A percentile compares a stretch with the other conserved stretches of the same genome.
Conservation (phyloP, 2,329 filamentous ascomycete genomes). For the Onygenales sp. region DNA sequence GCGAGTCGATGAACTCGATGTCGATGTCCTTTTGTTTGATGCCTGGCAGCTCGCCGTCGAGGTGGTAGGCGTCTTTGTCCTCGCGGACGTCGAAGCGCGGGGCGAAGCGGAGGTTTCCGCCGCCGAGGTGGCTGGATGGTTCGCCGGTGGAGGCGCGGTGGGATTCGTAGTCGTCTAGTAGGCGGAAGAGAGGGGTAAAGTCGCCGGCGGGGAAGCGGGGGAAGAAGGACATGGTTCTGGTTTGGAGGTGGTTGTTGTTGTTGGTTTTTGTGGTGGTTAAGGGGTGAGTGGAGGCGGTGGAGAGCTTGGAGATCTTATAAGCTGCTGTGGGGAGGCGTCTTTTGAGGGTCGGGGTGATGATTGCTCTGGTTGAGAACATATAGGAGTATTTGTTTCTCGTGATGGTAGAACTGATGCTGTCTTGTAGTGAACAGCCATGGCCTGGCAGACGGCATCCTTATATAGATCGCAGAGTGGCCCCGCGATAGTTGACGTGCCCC, state of each 20-base stretch:
- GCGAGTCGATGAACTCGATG: constrained; percentile 37
- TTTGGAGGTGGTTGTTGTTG: not conserved
- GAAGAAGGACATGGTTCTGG: constrained; percentile 31
- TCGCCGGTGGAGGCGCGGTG: constrained; percentile 16
- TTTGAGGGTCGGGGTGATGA: not conserved
- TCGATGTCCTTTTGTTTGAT: constrained; percentile 34
- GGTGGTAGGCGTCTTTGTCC: constrained; percentile 28
- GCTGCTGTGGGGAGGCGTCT: not conserved
- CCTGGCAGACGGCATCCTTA: too few species aligned
- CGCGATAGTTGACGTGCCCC: not conserved
- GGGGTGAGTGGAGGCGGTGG: not conserved
- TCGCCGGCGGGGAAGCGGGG: constrained; percentile 24
- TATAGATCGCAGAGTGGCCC: too few species aligned
- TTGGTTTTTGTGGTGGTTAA: not conserved
- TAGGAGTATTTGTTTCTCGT: too few species aligned
- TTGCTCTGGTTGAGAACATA: too few species aligned
- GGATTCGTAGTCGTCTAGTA: constrained; percentile 33
- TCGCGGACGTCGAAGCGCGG: constrained; percentile 37
- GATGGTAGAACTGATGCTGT: too few species aligned
- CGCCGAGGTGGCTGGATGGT: not conserved
- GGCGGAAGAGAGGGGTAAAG: constrained; percentile 32
- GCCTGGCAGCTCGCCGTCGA: constrained; percentile 38
- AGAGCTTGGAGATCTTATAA: not conserved
- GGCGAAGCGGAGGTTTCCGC: constrained; percentile 22
- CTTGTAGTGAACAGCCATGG: too few species aligned